phyloP scores from a whole-genome alignment of 2,329 filamentous ascomycete species.

The Epichloe sp. region DNA sequence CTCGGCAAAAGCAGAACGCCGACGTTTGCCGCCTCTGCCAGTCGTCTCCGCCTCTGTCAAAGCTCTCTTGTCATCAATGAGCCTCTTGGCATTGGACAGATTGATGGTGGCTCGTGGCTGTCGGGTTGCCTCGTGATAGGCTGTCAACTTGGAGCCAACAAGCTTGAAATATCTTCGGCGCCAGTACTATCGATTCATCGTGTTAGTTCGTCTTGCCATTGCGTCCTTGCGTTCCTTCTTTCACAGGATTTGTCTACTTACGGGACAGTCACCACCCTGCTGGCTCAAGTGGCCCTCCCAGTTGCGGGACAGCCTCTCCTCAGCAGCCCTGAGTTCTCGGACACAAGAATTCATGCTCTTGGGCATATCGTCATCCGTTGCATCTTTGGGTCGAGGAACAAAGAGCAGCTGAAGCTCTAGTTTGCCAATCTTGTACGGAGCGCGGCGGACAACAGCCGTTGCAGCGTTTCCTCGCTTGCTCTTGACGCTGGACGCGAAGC shows the following conservation, averaged over 20 bases:
- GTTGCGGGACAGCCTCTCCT: conserved; percentile 61
- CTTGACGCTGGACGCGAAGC: conserved; percentile 74
- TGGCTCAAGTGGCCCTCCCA: conserved; percentile 89
- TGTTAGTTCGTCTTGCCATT: conserved; percentile 21
- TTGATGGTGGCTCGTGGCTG: conserved; percentile 97
- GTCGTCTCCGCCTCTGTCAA: conserved; percentile 74
- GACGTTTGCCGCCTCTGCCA: conserved; percentile 63
- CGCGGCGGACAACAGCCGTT: conserved; percentile 58
- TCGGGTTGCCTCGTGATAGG: conserved; percentile 88
- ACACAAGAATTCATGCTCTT: conserved; percentile 99
- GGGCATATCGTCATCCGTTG: conserved; percentile 89
- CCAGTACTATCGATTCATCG: conserved; percentile 58
- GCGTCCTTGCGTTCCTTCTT: too few relatives aligned
- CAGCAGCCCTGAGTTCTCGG: conserved; percentile 81
- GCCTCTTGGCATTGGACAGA: conserved; percentile 76
- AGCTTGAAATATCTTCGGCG: conserved; percentile 95
- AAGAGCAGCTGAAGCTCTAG: conserved; percentile 89
- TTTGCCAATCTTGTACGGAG: conserved; percentile 95
- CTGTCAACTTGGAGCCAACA: conserved; percentile 78
- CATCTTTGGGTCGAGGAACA: conserved; percentile 79
- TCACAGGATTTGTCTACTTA: conserved; percentile 38
- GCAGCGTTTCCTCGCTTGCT: conserved; percentile 70
- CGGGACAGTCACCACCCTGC: conserved; percentile 92
- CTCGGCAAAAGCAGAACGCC: conserved; percentile 91
- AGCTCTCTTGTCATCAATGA: conserved; percentile 82